Evolutionary conservation across 306 rosid genomes (phyloP).

Genomic region (Citrullus mucosospermus): DNA sequence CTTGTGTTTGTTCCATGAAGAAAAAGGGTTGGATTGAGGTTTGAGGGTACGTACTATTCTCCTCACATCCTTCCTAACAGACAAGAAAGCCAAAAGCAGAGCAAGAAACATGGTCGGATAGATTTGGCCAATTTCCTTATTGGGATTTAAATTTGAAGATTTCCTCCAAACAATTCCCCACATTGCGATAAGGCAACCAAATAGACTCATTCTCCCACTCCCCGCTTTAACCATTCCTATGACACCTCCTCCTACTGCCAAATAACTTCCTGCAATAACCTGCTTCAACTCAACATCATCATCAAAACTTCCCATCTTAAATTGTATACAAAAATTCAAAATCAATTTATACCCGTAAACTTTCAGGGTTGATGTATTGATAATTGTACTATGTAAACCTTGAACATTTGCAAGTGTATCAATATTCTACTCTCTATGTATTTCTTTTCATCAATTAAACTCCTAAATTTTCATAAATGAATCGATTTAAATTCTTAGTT

Average conservation of each 20-base stretch:
- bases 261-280: conserved; percentile 81
- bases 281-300: conserved; percentile 13
- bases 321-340: too few species aligned
- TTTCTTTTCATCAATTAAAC: too few species aligned
- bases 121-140: conserved; percentile 6
- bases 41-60: conserved; percentile 40
- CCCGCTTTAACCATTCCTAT: conserved; percentile 38
- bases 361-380: too few species aligned
- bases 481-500: too few species aligned
- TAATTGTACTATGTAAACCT: too few species aligned
- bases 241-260: conserved; percentile 66
- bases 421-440: too few species aligned
- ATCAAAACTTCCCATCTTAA: background rate
- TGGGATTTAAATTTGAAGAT: conserved; percentile 14
- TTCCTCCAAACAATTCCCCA: conserved; percentile 59
- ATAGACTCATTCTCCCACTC: conserved; percentile 50
- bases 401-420: too few species aligned
- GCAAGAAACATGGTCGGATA: conserved; percentile 52
- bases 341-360: too few species aligned
- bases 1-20: background rate
- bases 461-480: too few species aligned
- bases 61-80: conserved; percentile 64
- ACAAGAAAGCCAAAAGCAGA: conserved; percentile 49
- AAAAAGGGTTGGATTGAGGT: background rate
- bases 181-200: conserved; percentile 46